Conservation (phyloP, 768 basidiomycete species). For the Lentinula sp. region DNA sequence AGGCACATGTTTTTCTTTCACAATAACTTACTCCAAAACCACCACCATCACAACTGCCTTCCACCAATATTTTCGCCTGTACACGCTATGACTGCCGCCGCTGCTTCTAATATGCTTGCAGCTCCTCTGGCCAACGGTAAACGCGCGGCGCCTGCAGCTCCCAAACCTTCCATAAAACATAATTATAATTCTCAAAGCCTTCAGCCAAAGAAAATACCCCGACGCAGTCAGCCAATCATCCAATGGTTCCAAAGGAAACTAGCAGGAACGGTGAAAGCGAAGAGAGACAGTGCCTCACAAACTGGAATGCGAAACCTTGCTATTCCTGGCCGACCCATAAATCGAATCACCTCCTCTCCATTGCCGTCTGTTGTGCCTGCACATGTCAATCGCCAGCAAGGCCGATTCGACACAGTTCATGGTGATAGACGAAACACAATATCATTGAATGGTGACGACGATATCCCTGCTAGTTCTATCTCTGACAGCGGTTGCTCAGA, state of each 20-base stretch:
- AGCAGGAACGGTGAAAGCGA: conserved; percentile 40
- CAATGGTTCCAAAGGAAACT: conserved; percentile 89
- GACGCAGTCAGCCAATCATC: conserved; percentile 78
- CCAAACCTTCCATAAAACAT: not conserved
- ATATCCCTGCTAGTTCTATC: conserved; percentile 29
- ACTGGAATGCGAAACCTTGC: conserved; percentile 25
- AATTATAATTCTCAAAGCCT: conserved; percentile 21
- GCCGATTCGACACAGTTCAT: conserved; percentile 24
- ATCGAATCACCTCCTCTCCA: conserved; percentile 39
- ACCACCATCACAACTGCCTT: not conserved
- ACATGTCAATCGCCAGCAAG: conserved; percentile 21
- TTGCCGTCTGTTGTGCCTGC: conserved; percentile 23
- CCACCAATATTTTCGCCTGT: not conserved
- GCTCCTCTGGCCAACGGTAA: not conserved
- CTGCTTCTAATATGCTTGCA: not conserved
- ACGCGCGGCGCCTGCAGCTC: not conserved
- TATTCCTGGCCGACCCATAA: conserved; percentile 25
- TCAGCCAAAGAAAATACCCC: conserved; percentile 49
- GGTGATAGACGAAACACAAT: conserved; percentile 47
- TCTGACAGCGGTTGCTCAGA: conserved; percentile 40
- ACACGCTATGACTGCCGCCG: not conserved
- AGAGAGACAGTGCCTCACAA: conserved; percentile 4
- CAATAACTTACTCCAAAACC: not conserved
- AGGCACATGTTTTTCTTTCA: not conserved
- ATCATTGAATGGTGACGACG: conserved; percentile 58